A percentile compares a stretch with the other conserved stretches of the same genome.
These are phyloP conservation scores for Sordaria brevicollis DNA, from an alignment of 495 filamentous ascomycete species.

Conservation along the genomic window DNA sequence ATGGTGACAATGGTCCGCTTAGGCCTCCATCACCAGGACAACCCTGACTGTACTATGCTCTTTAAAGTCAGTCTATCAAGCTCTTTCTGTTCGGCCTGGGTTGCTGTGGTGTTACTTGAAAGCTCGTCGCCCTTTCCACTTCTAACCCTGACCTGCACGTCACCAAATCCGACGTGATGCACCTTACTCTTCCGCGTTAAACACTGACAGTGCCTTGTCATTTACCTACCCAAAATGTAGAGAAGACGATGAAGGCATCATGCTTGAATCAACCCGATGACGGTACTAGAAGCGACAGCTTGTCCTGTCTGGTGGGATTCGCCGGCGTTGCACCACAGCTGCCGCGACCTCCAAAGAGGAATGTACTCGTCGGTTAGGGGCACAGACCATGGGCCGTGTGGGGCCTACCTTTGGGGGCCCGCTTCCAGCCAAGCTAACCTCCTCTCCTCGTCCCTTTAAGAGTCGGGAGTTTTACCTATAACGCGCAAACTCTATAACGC, in stretches of 20 bases:
- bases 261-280: not conserved
- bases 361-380: too few relatives aligned
- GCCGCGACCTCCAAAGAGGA: not conserved
- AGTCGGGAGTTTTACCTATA: too few relatives aligned
- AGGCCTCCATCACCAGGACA: not conserved
- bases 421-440: too few relatives aligned
- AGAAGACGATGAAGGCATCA: not conserved
- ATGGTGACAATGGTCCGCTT: not conserved
- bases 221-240: not conserved
- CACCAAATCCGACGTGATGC: not conserved
- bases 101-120: not conserved
- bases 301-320: not conserved
- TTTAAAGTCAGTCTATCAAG: not conserved
- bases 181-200: not conserved
- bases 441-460: too few relatives aligned
- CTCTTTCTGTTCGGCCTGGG: not conserved
- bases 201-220: not conserved
- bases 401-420: too few relatives aligned
- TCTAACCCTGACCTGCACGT: not conserved
- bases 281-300: not conserved
- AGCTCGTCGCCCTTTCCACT: not conserved
- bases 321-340: not conserved
- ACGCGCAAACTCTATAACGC: too few relatives aligned
- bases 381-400: too few relatives aligned
- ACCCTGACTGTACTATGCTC: not conserved